A percentile compares a stretch with the other conserved stretches of the same genome.
phyloP scores from a whole-genome alignment of 1,139 yeast genomes.

The Saccharomyces hybrid region DNA sequence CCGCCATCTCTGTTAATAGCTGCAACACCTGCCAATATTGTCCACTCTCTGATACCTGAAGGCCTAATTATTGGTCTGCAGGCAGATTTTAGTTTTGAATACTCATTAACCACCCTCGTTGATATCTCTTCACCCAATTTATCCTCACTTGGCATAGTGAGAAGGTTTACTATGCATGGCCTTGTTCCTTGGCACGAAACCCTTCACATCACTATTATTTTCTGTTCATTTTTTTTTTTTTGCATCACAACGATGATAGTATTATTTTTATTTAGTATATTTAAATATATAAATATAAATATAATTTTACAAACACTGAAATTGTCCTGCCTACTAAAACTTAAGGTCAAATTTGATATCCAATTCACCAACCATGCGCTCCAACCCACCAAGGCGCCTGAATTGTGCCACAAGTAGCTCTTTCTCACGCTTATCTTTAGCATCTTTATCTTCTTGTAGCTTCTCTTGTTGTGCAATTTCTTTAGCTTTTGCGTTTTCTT shows the following conservation, averaged over 20 bases:
- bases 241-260: not conserved
- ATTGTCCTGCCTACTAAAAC: slow-evolving; percentile 16
- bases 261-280: not conserved
- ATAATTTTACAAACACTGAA: not conserved
- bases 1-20: slow-evolving; percentile 31
- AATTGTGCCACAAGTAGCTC: slow-evolving; percentile 32
- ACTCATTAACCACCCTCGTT: slow-evolving; percentile 29
- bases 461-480: slow-evolving; percentile 36
- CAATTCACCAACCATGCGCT: slow-evolving; percentile 40
- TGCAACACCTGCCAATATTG: slow-evolving; percentile 72
- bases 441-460: slow-evolving; percentile 32
- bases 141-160: not conserved
- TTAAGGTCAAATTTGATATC: slow-evolving; percentile 40
- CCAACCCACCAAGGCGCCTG: slow-evolving; percentile 39
- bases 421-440: slow-evolving; percentile 33
- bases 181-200: not conserved
- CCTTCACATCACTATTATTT: not conserved
- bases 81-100: slow-evolving; percentile 32
- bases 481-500: slow-evolving; percentile 40
- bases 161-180: not conserved
- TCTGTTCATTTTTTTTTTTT: not conserved
- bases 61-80: slow-evolving; percentile 56
- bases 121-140: slow-evolving; percentile 30
- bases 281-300: not conserved
- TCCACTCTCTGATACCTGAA: slow-evolving; percentile 72